phyloP scores from a whole-genome alignment of 805 yeast species.

The Suhomyces pyralidae region DNA sequence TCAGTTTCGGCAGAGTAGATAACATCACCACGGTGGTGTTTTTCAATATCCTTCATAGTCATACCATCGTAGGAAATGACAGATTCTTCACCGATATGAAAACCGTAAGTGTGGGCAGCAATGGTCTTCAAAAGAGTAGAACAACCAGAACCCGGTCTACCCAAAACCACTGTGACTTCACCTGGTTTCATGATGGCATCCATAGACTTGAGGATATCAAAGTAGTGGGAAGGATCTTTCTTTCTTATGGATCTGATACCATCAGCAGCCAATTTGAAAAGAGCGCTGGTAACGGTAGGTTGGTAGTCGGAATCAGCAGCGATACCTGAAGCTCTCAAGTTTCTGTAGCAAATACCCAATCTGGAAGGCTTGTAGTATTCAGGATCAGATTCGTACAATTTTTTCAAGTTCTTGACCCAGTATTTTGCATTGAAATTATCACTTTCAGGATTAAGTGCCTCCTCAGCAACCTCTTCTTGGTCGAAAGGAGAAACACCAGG shows the following conservation, averaged over 20 bases:
- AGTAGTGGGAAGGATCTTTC: slow-evolving; percentile 22
- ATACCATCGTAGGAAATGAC: slow-evolving; percentile 34
- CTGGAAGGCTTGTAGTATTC: slow-evolving; percentile 62
- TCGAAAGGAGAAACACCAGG: slow-evolving; percentile 46
- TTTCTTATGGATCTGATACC: slow-evolving; percentile 14
- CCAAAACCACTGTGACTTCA: slow-evolving; percentile 39
- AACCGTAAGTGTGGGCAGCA: slow-evolving; percentile 38
- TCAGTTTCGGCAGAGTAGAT: slow-evolving; percentile 53
- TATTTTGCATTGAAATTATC: slow-evolving; percentile 58
- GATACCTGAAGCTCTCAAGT: slow-evolving; percentile 60
- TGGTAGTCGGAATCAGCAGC: slow-evolving; percentile 70
- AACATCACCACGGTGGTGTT: slow-evolving; percentile 36
- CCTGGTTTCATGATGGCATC: slow-evolving; percentile 37
- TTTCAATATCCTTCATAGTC: slow-evolving; percentile 24
- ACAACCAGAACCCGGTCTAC: slow-evolving; percentile 44
- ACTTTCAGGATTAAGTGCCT: slow-evolving; percentile 56
- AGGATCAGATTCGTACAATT: slow-evolving; percentile 50
- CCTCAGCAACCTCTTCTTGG: slow-evolving; percentile 20
- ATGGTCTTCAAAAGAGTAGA: slow-evolving; percentile 39
- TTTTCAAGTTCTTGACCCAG: slow-evolving; percentile 66
- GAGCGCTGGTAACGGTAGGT: slow-evolving; percentile 50
- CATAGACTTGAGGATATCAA: slow-evolving; percentile 34
- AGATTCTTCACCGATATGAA: slow-evolving; percentile 31
- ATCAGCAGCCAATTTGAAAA: slow-evolving; percentile 18
- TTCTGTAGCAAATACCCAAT: slow-evolving; percentile 57